Evolutionary conservation across 352 stramenopile genomes (phyloP), one percentile per base, ranked within the genome.

Genomic region (Phytophthora citricola): DNA sequence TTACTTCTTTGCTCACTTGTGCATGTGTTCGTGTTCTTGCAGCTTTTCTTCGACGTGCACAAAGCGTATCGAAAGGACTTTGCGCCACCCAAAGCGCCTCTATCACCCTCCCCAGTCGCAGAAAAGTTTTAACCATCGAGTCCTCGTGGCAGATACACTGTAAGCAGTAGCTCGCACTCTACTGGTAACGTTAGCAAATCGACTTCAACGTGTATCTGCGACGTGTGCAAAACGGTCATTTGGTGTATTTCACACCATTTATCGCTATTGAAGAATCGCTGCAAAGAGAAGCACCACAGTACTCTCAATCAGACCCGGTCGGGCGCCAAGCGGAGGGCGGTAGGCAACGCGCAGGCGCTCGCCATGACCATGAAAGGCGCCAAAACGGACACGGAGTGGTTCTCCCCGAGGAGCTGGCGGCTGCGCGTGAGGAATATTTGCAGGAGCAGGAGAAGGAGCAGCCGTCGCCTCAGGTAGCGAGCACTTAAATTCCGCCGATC

Each of bases 381-480:
- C 51, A 71, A 77, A 44, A 69, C 61, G 51, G 73, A 81, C 36
- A 51, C 36, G 57, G 82, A 91, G 40, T 91, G 85, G 73, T 93
- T 91, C 72, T 93, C 85, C n/a, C 72, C 34, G 82, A 90, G 56
- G 85, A 91, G 41, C 69, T 93, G 39, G 83, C 88, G 70, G 71
- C 73, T 34, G 83, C 85, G 40, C 85, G 85, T 40, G 83, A 91
- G 52, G 79, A 86, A 45, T 94, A 94, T 67, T 66, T 94, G 39
- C 71, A 85, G 56, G 85, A 91, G 51, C 85, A 94, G 58, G 80
- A 94, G 71, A 84, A 88, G 63, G 80, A 92, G 52, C 69, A 81
- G 52, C 83, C 85, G 57, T 86, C 82, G 27, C 75, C 70, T 45
- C 68, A 86, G 79, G 83, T 89, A 52, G n/a, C 9, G 20, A 36